Evolutionary conservation across 768 basidiomycete genomes (phyloP), one percentile per base, ranked within the genome.

Genomic region (Saitozyma podzolica): DNA sequence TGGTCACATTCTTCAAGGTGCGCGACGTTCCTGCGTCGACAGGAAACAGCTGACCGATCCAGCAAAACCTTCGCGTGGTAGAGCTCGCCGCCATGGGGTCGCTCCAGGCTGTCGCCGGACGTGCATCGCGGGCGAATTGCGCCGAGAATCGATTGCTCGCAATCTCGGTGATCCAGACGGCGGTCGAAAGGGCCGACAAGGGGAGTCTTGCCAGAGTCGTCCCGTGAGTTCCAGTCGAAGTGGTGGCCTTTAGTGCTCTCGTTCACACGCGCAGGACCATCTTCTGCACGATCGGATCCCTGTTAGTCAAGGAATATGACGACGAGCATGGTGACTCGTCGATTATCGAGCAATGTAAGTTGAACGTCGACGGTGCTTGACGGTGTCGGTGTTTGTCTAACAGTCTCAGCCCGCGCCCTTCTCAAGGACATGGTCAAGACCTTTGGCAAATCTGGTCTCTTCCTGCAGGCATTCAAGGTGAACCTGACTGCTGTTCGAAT

Each of bases 1-100:
- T 69, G 55, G 56, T 68, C 0, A 69, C 65, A 1, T 70, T 70
- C 51, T 70, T 70, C 70, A 75, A 75, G 64, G 72, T 70, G 40
- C 39, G 66, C 57, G 0, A n/a, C 7, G 16, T 16, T 49, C n/a
- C 42, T 54, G 54, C 19, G 13, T 49, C 6, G 39, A 14, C 39
- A 37, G 39, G 13, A 6, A 20, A 10, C 16, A 29, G 61, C 40
- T 65, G 41, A 57, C 29, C 19, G 8, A 6, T 29, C 8, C 37
- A 73, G 69, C 74, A 75, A 42, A 62, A 65, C 40, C 45, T 63
- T 3, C 17, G 51, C 8, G 59, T 60, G 8, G 66, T 74, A 11
- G 68, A 72, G 41, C 58, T 72, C 7, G 58, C 68, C 16, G 64
- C 70, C 8, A 50, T 70, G 16, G 61, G 56, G 6, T 53, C 74